Evolutionary conservation across 352 stramenopile species (phyloP), one percentile per base, ranked within the genome.

Genomic region (Aphanomyces euteiches): DNA sequence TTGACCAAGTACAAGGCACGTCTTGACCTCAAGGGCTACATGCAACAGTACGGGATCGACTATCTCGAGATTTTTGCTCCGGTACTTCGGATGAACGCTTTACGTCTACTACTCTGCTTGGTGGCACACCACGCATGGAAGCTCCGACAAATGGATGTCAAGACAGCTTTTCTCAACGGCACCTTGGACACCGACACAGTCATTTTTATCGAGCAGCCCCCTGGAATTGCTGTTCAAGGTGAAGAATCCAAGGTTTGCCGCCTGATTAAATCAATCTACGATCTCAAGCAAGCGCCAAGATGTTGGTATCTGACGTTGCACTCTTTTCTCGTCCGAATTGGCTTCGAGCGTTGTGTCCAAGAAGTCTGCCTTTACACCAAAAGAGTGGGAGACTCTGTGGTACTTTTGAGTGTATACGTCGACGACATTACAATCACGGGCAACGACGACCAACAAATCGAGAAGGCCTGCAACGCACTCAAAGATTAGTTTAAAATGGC

Each of bases 121-220:
- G 72, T 72, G 47, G 69, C 66, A 12, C 37, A 28, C 8, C 67
- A 72, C 37, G 74, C 61, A 8, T 64, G 41, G 28, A 54, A 73
- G 40, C 74, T 81, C 36, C 34, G 56, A 17, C 77, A 79, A 54
- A 72, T 60, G 39, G 67, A 75, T 37, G 36, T 83, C 41, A 67
- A 81, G 7, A 80, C 76, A 12, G 73, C 78, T 5, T 81, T 82
- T 48, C 38, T 81, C 0, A 79, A 82, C 43, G 78, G 75, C 8
- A 65, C 75, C 8, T 37, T 78, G 0, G 43, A 77, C 3, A 73
- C 80, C 28, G n/a, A 45, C 0, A 73, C 77, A 3, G 76, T 72
- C 47, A 79, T 79, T 68, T 47, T 47, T 5, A 65, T 7, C 74
- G 66, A 36, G 53, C 69, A 78, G 37, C 70, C 70, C 34, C 57